Evolutionary conservation across 2,329 filamentous ascomycete genomes (phyloP).

Genomic region (Dichotomopilus funicola): DNA sequence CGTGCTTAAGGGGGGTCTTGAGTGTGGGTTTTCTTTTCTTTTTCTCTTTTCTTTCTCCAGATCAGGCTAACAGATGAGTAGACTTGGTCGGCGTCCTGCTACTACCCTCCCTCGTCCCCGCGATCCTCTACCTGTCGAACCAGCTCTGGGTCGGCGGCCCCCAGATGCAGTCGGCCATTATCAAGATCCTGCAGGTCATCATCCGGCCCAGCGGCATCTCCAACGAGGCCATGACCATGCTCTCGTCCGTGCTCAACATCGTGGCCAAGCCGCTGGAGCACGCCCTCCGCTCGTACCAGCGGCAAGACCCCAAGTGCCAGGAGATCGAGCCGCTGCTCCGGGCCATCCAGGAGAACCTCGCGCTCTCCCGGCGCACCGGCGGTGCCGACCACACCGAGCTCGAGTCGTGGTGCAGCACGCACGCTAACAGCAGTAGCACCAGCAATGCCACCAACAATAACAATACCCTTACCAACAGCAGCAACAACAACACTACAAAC

Average conservation of each 20-base stretch:
- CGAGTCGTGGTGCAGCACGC: slow-evolving; percentile 56
- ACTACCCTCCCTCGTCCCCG: slow-evolving; percentile 69
- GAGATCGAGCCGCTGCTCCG: slow-evolving; percentile 64
- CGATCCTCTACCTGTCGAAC: slow-evolving; percentile 63
- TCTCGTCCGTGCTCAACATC: slow-evolving; percentile 64
- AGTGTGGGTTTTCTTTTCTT: slow-evolving; percentile 50
- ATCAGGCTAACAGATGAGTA: slow-evolving; percentile 28
- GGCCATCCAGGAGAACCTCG: slow-evolving; percentile 56
- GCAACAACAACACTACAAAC: too few species aligned
- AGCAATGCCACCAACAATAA: slow-evolving; percentile 17
- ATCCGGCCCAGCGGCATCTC: slow-evolving; percentile 65
- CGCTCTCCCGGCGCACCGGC: slow-evolving; percentile 53
- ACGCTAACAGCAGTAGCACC: not conserved
- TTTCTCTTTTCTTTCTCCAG: not conserved
- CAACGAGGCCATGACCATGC: slow-evolving; percentile 63
- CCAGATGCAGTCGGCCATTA: slow-evolving; percentile 59
- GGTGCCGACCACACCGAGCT: slow-evolving; percentile 60
- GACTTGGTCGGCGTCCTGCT: slow-evolving; percentile 74
- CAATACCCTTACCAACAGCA: too few species aligned
- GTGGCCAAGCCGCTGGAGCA: slow-evolving; percentile 63
- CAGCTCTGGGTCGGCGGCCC: slow-evolving; percentile 61
- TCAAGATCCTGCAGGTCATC: slow-evolving; percentile 67
- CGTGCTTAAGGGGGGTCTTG: slow-evolving; percentile 65
- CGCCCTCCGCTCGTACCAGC: slow-evolving; percentile 59
- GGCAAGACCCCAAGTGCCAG: slow-evolving; percentile 58